phyloP scores from a whole-genome alignment of 208 protist genomes.

The Crithidia fasciculata region DNA sequence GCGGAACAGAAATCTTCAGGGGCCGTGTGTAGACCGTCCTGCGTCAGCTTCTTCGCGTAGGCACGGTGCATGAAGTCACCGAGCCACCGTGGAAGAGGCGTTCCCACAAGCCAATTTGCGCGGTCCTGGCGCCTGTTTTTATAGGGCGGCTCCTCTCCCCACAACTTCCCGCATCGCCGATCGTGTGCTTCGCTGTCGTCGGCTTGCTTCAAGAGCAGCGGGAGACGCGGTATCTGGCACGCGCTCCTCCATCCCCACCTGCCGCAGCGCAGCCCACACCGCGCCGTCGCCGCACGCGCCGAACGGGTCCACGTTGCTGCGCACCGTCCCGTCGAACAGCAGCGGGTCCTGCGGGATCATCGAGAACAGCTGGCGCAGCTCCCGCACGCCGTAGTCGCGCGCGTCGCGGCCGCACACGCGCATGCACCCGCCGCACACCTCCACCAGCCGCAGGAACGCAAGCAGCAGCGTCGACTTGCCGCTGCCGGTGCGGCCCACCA shows the following conservation, averaged over 20 bases:
- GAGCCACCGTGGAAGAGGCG: constrained; percentile 46
- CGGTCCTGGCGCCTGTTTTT: constrained; percentile 35
- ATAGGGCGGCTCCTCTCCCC: constrained; percentile 34
- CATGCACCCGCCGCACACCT: constrained; percentile 62
- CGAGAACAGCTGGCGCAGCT: constrained; percentile 71
- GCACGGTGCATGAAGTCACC: constrained; percentile 38
- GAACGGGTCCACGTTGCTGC: constrained; percentile 82
- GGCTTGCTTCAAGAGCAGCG: no score
- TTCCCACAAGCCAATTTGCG: constrained; percentile 16
- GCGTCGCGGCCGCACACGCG: constrained; percentile 45
- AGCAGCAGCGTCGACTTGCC: constrained; percentile 83
- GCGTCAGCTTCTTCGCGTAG: constrained; percentile 32
- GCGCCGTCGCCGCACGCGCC: constrained; percentile 39
- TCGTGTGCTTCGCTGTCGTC: no score
- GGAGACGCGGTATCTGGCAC: not conserved
- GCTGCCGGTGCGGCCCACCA: constrained; percentile 85
- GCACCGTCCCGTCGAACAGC: constrained; percentile 81
- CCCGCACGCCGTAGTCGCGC: constrained; percentile 39
- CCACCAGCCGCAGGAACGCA: constrained; percentile 69
- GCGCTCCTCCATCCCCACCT: constrained; percentile 51
- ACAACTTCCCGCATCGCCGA: not conserved
- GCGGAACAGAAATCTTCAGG: constrained; percentile 13
- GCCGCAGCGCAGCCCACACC: constrained; percentile 54
- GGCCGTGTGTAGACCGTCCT: constrained; percentile 39
- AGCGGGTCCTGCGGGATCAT: constrained; percentile 89